Evolutionary conservation across 805 yeast genomes (phyloP), one percentile per base, ranked within the genome.

Genomic region (Helenozyma rhizophorensis): DNA sequence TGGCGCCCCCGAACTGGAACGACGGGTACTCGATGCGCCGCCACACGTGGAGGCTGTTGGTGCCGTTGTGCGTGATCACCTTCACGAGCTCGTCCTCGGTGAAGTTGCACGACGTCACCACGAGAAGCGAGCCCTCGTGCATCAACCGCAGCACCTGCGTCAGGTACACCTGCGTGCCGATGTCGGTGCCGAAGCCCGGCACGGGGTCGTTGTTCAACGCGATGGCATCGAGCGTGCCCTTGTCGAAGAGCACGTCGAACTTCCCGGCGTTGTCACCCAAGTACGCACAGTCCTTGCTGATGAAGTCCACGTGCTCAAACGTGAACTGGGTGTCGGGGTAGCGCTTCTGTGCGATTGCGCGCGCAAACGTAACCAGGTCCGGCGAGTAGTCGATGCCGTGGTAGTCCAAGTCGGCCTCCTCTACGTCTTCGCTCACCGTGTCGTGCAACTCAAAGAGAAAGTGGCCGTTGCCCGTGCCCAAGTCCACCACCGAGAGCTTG

Each of bases 391-490:
- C 99, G 6, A 93, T 68, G 1, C 99, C 99, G 14, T 42, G 48
- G 33, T 45, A 58, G 12, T 37, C 34, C 29, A 37, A 25, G 1
- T 24, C 37, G 1, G 43, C 44, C 2, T 72, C 57, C 18, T 60
- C 58, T 12, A 79, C 80, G 14, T 53, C 59, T 30, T 70, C 68
- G 43, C 76, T 72, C 0, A 82, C 81, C 33, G 83, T 86, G 32
- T 83, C 78, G 33, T 55, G 50, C 21, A 93, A 54, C 35, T 80
- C 74, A 46, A 90, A 84, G 18, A 93, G 53, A 17, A 93, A 62
- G 53, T 87, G 96, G 0, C 98, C 98, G 58, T 93, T 93, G 1
- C 98, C 99, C 0, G 98, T 89, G 1, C 99, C 99, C 23, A 93
- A 63, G 57, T 90, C 98, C 14, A 84, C 59, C 30, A 89, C 68